Conservation (phyloP, 2,329 filamentous ascomycete genomes). For the Claviceps quebecensis region DNA sequence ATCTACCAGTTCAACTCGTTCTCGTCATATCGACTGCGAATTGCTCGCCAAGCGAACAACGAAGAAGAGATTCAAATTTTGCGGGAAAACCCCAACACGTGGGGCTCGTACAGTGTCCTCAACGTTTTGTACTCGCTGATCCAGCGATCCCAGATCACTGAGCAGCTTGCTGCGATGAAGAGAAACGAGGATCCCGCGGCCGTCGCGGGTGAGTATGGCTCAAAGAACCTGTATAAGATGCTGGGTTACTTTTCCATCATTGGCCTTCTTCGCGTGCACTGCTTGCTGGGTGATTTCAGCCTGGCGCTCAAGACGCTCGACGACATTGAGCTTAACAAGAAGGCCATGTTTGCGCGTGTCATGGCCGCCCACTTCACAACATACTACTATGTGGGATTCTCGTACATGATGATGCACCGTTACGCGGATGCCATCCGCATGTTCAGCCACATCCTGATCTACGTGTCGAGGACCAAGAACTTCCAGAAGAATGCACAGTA, state of each 20-base stretch:
- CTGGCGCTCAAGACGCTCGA: slow-evolving; percentile 97
- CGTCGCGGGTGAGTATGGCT: slow-evolving; percentile 90
- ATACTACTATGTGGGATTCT: slow-evolving; percentile 99
- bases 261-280: slow-evolving; percentile 89
- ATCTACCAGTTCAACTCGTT: slow-evolving; percentile 99
- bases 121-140: slow-evolving; percentile 99
- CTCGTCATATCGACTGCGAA: slow-evolving; percentile 87
- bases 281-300: slow-evolving; percentile 92
- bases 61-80: slow-evolving; percentile 86
- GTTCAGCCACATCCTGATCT: slow-evolving; percentile 99
- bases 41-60: slow-evolving; percentile 70
- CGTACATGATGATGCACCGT: slow-evolving; percentile 99
- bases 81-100: slow-evolving; percentile 94
- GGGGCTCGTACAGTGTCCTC: slow-evolving; percentile 98
- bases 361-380: slow-evolving; percentile 99
- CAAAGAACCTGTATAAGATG: slow-evolving; percentile 92
- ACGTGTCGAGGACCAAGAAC: slow-evolving; percentile 98
- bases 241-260: slow-evolving; percentile 99
- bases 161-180: slow-evolving; percentile 92
- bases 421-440: slow-evolving; percentile 99
- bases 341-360: slow-evolving; percentile 98
- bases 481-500: slow-evolving; percentile 99
- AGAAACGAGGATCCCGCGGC: slow-evolving; percentile 77
- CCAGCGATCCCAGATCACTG: slow-evolving; percentile 93
- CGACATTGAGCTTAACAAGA: slow-evolving; percentile 99